These are phyloP conservation scores for Cyphellophora attinorum DNA, from an alignment of 2,329 filamentous ascomycete species.

Conservation along the genomic window DNA sequence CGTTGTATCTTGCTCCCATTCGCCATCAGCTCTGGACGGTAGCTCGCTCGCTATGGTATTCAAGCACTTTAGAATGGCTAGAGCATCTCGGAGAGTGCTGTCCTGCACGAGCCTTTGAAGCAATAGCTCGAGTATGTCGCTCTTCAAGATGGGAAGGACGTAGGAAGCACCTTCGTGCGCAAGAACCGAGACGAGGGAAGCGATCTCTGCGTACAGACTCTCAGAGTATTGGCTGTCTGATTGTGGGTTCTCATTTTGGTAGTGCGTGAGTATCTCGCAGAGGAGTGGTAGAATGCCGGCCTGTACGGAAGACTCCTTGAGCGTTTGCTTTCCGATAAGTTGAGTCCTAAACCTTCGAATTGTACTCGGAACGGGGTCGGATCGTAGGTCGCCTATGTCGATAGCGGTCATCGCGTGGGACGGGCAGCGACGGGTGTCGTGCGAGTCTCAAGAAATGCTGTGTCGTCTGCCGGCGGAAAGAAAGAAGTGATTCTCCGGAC, in stretches of 20 bases:
- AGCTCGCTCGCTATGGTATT: conserved; percentile 61
- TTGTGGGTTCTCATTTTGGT: conserved; percentile 4
- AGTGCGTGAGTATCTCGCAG: conserved; percentile 30
- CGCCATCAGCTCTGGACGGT: conserved; percentile 42
- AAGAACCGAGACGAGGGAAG: conserved; percentile 75
- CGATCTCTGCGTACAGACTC: conserved; percentile 57
- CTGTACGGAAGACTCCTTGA: conserved; percentile 70
- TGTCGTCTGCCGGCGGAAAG: too few species aligned
- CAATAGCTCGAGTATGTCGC: conserved; percentile 60
- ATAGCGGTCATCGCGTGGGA: too few species aligned
- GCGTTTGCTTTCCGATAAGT: conserved; percentile 75
- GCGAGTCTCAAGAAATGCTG: too few species aligned
- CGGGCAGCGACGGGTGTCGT: too few species aligned
- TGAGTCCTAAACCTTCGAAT: conserved; percentile 65
- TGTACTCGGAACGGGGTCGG: too few species aligned
- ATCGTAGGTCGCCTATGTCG: too few species aligned
- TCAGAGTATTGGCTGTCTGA: conserved; percentile 29
- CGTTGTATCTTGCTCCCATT: conserved; percentile 38
- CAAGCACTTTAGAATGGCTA: conserved; percentile 65
- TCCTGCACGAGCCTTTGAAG: conserved; percentile 56
- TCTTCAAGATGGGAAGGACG: conserved; percentile 62
- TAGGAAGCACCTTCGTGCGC: conserved; percentile 75
- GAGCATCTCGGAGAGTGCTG: conserved; percentile 56
- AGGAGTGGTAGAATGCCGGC: conserved; percentile 54
- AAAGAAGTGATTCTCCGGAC: too few species aligned